Evolutionary conservation across 352 stramenopile species (phyloP).

Genomic region (Pythium folliculosum): DNA sequence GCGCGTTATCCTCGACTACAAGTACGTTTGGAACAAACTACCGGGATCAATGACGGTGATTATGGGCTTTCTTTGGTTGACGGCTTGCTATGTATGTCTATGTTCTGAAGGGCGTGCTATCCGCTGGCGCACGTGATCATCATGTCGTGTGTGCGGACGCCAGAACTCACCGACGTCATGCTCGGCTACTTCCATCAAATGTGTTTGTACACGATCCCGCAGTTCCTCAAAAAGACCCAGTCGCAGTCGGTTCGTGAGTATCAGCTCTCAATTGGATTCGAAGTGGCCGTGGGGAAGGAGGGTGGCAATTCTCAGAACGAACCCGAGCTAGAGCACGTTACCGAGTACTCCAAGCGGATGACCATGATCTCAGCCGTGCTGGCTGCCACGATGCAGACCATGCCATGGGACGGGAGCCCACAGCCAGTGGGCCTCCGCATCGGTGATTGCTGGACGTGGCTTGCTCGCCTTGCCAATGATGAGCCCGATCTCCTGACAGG

Average conservation of each 20-base stretch:
- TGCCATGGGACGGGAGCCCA: conserved; percentile 54
- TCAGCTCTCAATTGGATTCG: conserved; percentile 64
- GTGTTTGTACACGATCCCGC: conserved; percentile 73
- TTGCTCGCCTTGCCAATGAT: conserved; percentile 70
- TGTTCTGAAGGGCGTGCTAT: conserved; percentile 12
- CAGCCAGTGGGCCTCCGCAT: conserved; percentile 57
- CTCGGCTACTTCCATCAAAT: conserved; percentile 75
- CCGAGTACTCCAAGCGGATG: conserved; percentile 79
- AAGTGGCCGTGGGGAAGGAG: conserved; percentile 61
- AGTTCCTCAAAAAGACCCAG: conserved; percentile 56
- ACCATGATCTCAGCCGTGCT: conserved; percentile 75
- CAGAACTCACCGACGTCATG: conserved; percentile 71
- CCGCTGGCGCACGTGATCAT: conserved; percentile 65
- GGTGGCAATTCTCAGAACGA: conserved; percentile 41
- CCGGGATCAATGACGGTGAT: neutral
- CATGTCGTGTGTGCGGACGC: conserved; percentile 72
- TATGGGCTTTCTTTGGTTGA: neutral
- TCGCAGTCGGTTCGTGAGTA: conserved; percentile 62
- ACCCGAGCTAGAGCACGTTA: conserved; percentile 70
- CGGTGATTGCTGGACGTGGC: conserved; percentile 72
- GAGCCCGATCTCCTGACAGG: conserved; percentile 73
- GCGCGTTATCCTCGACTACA: conserved; percentile 70
- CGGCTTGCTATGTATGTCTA: neutral
- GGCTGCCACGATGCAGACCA: conserved; percentile 70
- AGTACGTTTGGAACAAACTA: conserved; percentile 36